phyloP scores from a whole-genome alignment of 1,284 basidiomycete genomes.

The Boletus mariae region DNA sequence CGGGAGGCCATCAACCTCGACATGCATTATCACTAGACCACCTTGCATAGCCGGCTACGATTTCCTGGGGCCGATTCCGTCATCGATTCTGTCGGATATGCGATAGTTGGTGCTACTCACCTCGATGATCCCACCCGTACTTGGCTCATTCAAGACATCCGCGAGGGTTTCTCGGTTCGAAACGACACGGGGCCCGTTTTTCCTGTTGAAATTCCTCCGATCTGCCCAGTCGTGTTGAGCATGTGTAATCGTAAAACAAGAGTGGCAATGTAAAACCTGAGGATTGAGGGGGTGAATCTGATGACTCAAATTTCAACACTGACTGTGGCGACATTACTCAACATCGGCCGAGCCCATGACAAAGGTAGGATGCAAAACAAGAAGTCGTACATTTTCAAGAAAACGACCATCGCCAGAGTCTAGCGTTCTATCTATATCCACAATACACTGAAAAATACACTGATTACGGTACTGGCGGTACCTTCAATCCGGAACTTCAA shows the following conservation, averaged over 20 bases:
- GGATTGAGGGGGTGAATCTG: too few species aligned
- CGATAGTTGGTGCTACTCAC: slow-evolving; percentile 11
- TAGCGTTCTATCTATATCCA: neutral
- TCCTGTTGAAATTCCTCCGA: too few species aligned
- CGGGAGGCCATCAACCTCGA: slow-evolving; percentile 53
- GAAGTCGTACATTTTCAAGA: too few species aligned
- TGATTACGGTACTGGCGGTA: neutral
- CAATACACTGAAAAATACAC: neutral
- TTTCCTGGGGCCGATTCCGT: slow-evolving; percentile 38
- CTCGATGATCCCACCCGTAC: slow-evolving; percentile 22
- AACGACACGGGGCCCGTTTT: too few species aligned
- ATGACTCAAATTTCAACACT: too few species aligned
- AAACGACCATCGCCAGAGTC: too few species aligned
- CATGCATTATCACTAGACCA: slow-evolving; percentile 52
- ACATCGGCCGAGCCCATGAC: too few species aligned
- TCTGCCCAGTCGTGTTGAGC: too few species aligned
- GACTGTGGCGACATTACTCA: too few species aligned
- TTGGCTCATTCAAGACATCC: slow-evolving; percentile 20
- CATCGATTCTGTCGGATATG: neutral
- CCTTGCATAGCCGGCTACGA: slow-evolving; percentile 47
- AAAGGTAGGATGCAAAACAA: too few species aligned
- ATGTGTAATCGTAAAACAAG: too few species aligned
- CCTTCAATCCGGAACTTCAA: slow-evolving; percentile 29
- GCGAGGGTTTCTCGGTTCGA: neutral
- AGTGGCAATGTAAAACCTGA: too few species aligned